Base-by-base conservation (phyloP, 805 yeast genomes). In the Monosporozyma siamensis region DNA sequence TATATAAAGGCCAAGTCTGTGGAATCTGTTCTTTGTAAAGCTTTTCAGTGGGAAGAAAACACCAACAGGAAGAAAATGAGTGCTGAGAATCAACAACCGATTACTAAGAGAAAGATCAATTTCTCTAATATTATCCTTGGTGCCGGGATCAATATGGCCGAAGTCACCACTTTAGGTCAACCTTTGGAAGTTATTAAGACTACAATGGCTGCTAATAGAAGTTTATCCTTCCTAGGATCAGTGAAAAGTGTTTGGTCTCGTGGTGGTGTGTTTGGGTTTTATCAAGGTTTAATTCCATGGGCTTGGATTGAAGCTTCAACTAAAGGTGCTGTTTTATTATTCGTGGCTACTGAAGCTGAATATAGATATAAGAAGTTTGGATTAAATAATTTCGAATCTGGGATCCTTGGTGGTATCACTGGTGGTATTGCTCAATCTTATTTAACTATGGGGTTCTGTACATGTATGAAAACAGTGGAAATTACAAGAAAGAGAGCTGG, bases 271-370 rank as follows among this genome's bases (percentile, higher is more conserved):
- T 60, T 76, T 23, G 98, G 97, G 0, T 92, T 89, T 68, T 92
- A 89, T 67, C 98, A 92, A 65, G 98, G 98, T 25, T 72, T 92
- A 60, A 89, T 90, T 50, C 98, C 98, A 38, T 92, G 98, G 98
- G 98, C 97, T 6, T 89, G 97, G 97, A 84, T 92, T 53, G 98
- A 90, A 66, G 98, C 96, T 8, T 84, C 95, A n/a, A 92, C 98
- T 29, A 92, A 92, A 65, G 98, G 98, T 63, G 97, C 97, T 4
- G 95, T 89, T 6, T 71, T 92, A 44, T 71, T 92, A 52, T 92
- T 92, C 56, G 96, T 88, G 26, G 82, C 95, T 37, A 79, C 94
- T 37, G 97, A 92, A 61, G 84, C 88, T 41, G 97, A 92, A 66
- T 86, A 85, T 64, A 75, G 74, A 39, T 77, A 80, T 54, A 79